Base-by-base conservation (phyloP, 345 rosid species). In the Psidium friedrichsthalianum region DNA sequence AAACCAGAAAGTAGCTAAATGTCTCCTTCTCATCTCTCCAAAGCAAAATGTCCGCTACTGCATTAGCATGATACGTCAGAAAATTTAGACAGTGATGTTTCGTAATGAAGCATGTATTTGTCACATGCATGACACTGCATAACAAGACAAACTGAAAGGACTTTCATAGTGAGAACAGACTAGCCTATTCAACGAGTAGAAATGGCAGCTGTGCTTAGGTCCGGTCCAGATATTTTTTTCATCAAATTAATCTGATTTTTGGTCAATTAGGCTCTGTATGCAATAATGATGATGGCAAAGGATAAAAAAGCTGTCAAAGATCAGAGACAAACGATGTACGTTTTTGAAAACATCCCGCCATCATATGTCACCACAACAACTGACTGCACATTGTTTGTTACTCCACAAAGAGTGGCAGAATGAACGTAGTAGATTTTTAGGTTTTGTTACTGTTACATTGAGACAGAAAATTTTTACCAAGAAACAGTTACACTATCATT, bases 1-100 rank as follows among this genome's bases (percentile, higher is more conserved):
- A 88, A 13, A 87, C 32, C 82, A 95, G 85, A 83, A 95, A 95
- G 89, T 87, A 95, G 11, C 91, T 81, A 76, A 95, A 93, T 85
- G 99, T 92, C 90, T 87, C 89, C 94, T 92, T 97, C 93, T 95
- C 95, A 87, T 97, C 94, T 92, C 97, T 95, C 99, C 99, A 97
- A 47, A 97, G 94, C 84, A 95, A 93, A 88, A 97, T 88, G 82
- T 93, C 94, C 29, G 98, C 95, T 91, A 93, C 99, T 97, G 98
- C 92, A 83, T 42, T 16, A 53, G 84, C 59, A 82, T 54, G 9
- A 82, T 22, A 82, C 10, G 44, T 82, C 56, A 16, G 27, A 69
- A 36, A 69, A 36, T 36, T 69, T 36, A 52, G 47, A 51, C 8
- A 42, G 74, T 29, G 32, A 49, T 18, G 47, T 83, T 42, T 53